Base-by-base conservation (phyloP, 1,139 yeast genomes). In the Scheffersomyces segobiensis region DNA sequence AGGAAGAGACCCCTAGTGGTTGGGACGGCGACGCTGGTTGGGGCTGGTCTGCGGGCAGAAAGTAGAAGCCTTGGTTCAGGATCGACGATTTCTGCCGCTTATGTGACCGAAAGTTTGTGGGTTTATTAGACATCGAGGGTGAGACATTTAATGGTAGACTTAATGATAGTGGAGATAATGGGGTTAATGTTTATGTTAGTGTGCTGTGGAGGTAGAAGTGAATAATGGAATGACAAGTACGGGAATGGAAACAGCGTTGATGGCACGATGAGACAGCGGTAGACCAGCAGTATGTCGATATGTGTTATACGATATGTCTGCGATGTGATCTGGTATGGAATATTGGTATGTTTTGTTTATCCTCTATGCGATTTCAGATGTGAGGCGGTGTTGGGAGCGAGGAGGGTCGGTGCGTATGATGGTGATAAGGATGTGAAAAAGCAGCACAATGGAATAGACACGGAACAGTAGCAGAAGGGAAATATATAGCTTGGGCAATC, bases 81-180 rank as follows among this genome's bases (percentile, higher is more conserved):
- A 75, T 58, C 51, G 78, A 76, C 59, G 80, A 76, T 64, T 78
- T 78, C 69, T 77, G 82, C 60, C 82, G 80, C 65, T 78, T 78
- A 65, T 78, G 82, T 49, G 77, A 64, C 65, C 70, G 59, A 49
- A 56, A 57, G 46, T 51, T 51, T 26, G 53, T 14, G 26, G 50
- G 50, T 48, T 48, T 21, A 20, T 48, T 48, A n/a, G 50, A 48
- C 50, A 48, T 48, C 26, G 24, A 20, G 50, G 26, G 50, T 8
- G 50, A 21, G 50, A 48, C 50, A 24, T 48, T 32, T 32, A 32
- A 32, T 32, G 42, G 42, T 14, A 32, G 42, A 14, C 42, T 32
- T 32, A 32, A 32, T 32, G 42, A 32, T 10, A 17, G 12, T 32
- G 42, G 42, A 3, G 42, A 32, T 2, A 7, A 32, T 32, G 42